Evolutionary conservation across 306 rosid species (phyloP), one percentile per base, ranked within the genome.

Genomic region (Ormosia emarginata): DNA sequence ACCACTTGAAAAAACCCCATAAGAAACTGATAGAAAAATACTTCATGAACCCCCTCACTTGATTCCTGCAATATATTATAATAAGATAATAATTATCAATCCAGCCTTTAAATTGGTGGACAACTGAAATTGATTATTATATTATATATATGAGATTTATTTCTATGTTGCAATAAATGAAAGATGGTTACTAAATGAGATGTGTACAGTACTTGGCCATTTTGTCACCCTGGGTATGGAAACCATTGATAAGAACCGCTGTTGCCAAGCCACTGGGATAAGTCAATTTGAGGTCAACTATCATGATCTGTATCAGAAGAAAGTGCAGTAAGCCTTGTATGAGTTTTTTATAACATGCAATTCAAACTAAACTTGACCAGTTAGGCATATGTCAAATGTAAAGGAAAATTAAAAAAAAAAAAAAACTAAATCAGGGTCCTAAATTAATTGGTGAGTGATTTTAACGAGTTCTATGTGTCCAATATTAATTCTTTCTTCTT

Each of bases 221-320:
- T 74, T 90, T 88, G 76, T 95, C 94, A 34, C 94, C 97, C 76
- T 88, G 98, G n/a, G 90, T 88, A 77, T 95, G 99, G 73, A 93
- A 93, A 49, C 99, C 98, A 86, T 95, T 95, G 79, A 95, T 93
- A 81, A 95, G 98, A 74, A 95, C 98, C 3, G 99, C 93, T 5
- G 98, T 95, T 57, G 99, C 98, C 85, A 93, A 71, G 34, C 99
- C 99, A 86, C 98, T 95, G 8, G 98, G 98, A 86, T 90, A 95
- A 41, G 98, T 88, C 52, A 92, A 84, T 34, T 93, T 83, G 82
- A 95, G 91, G 89, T 95, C 99, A 69, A 95, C 93, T 83, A 95
- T 88, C 99, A 95, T 90, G 41, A 93, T 73, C 98, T 95, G 92
- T n/a, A 40, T 14, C 79, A 65, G 49, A 73, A 79, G 52, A 71